Evolutionary conservation across 768 basidiomycete species (phyloP), one percentile per base, ranked within the genome.

Genomic region (Dioszegia hungarica): DNA sequence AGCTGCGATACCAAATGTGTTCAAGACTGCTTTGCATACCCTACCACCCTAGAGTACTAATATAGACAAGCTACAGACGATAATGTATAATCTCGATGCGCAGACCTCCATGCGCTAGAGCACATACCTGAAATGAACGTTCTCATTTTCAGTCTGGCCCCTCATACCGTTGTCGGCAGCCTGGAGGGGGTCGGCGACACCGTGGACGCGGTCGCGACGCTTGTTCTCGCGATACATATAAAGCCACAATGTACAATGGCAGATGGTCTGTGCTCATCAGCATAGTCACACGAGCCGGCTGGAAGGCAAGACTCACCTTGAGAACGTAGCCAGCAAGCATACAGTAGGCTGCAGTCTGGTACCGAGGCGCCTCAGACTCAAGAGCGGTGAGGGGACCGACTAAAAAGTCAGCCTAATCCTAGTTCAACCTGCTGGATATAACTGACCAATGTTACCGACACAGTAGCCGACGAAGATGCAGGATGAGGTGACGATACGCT

Each of bases 131-230:
- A 68, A 73, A 40, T 70, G 63, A 34, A 54, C 60, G 58, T 70
- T 70, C 39, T 70, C 63, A n/a, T 64, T 63, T 59, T 77, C 76
- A 19, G 72, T 77, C 66, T 65, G 62, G 44, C 70, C 74, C 40
- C 63, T 62, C 72, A 77, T 75, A 57, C 73, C 75, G 48, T 66
- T 68, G 24, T 74, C 74, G 11, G 75, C 75, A 20, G 73, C 62
- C 12, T 53, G 46, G 37, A 66, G 53, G 24, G 64, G 61, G 50
- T 75, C 72, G 25, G 75, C 72, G 5, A 62, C 63, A 4, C 72
- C 74, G 56, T 70, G 57, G 24, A 64, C 59, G 19, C 45, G 58
- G 61, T 74, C 68, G 39, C 73, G 58, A 37, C 56, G 53, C 56
- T 66, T 70, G 74, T 77, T 77, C 44, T 63, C 56, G 10, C 38